These are phyloP conservation scores for Herpetospermum pedunculosum DNA, from an alignment of 306 rosid genomes.

Conservation along the genomic window DNA sequence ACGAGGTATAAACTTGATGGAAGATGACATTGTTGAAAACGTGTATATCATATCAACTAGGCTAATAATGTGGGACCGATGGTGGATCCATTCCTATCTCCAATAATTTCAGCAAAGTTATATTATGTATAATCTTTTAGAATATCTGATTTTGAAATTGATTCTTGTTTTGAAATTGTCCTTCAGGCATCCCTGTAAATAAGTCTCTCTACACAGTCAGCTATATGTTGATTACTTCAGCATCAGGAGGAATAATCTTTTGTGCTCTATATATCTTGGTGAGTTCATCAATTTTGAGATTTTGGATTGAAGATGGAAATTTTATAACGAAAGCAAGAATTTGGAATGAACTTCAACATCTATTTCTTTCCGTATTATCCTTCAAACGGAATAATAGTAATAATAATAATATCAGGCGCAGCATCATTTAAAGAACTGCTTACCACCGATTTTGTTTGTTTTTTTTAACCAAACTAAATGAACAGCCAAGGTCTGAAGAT, in stretches of 20 bases:
- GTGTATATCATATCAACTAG: background rate
- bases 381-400: background rate
- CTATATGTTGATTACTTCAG: conserved; percentile 69
- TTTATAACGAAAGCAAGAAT: background rate
- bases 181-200: conserved; percentile 71
- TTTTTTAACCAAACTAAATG: background rate
- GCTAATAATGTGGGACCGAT: background rate
- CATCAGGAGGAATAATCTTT: conserved; percentile 65
- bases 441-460: background rate
- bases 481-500: conserved; percentile 3
- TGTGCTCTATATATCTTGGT: conserved; percentile 62
- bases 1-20: conserved; percentile 27
- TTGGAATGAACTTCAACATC: background rate
- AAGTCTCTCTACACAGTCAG: conserved; percentile 75
- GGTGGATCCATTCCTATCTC: background rate
- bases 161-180: conserved; percentile 4
- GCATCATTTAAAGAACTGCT: background rate
- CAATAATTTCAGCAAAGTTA: background rate
- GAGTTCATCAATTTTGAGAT: conserved; percentile 23
- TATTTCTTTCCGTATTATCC: background rate
- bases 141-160: background rate
- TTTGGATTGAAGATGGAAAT: background rate
- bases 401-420: background rate
- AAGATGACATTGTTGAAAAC: background rate
- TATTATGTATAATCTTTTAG: background rate